Evolutionary conservation across 192 early-diverging fungal species (phyloP).

Genomic region (Entophlyctis luteolus): DNA sequence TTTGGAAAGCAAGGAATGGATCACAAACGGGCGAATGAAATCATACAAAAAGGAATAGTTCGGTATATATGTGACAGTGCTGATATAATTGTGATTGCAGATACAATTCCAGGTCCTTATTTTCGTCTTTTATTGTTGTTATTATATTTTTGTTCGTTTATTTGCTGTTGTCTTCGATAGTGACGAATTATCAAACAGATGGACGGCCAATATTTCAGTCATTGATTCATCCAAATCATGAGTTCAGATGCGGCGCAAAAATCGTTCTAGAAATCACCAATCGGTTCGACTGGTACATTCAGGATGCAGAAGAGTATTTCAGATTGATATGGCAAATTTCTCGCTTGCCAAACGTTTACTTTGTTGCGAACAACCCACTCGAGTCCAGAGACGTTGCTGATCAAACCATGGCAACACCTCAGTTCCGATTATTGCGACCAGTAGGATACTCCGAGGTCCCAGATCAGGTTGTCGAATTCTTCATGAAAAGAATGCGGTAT

Average conservation of each 20-base stretch:
- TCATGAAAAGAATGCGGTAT: neutral
- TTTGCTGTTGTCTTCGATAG: neutral
- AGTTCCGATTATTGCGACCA: neutral
- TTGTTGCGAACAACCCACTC: slow-evolving; percentile 12
- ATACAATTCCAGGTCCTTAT: neutral
- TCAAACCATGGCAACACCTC: slow-evolving; percentile 7
- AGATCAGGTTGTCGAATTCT: neutral
- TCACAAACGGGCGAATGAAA: neutral
- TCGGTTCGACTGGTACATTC: slow-evolving; percentile 9
- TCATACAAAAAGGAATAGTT: neutral
- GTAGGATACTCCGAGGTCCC: neutral
- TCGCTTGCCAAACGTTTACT: neutral
- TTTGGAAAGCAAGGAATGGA: neutral
- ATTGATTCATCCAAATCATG: neutral
- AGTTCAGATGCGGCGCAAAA: neutral
- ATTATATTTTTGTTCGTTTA: neutral
- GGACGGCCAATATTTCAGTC: neutral
- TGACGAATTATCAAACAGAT: slow-evolving; percentile 5
- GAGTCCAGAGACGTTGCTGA: slow-evolving; percentile 1
- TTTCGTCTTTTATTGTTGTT: too few species aligned
- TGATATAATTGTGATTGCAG: slow-evolving; percentile 11
- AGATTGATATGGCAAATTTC: neutral
- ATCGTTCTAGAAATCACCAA: slow-evolving; percentile 15
- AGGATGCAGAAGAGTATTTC: neutral
- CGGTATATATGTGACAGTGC: neutral